Base-by-base conservation (phyloP, 2,329 filamentous ascomycete species). In the Aspergillus luchuensis region DNA sequence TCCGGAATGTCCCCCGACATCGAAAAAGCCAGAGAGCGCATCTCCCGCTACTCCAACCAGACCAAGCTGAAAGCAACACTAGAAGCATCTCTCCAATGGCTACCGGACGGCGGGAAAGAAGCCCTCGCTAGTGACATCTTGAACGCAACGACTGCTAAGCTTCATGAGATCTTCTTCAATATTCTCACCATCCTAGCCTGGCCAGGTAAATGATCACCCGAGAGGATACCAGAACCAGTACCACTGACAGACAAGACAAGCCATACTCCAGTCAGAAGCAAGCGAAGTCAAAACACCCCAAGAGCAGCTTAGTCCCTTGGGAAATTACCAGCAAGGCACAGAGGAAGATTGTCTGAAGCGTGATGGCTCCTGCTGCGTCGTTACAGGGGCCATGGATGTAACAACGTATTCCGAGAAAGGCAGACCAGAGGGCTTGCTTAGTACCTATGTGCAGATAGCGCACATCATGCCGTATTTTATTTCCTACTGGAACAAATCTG, bases 391-490 rank as follows among this genome's bases (percentile, higher is more conserved):
- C 4, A 28, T 59, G 33, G 30, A 50, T 13, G 2, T 4, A 0
- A 13, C 38, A 8, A 21, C 23, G 15, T 56, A 45, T 30, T 11
- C 7, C 4, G n/a, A 21, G 8, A 11, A n/a, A 36, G 36, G 11
- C 10, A 15, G 2, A 6, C 52, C 52, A 4, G 33, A 23, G 6
- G 48, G 11, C 21, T 41, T 19, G 17, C 17, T 57, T 2, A 23
- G 17, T 13, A 13, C 4, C 8, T 13, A 4, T 2, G n/a, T 58
- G 15, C 43, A 58, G 38, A 38, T 25, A 4, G 50, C 56, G 3
- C 56, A 47, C 39, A 61, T 61, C 1, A 61, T 61, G 6, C 56
- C 49, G 4, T 56, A 56, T 21, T 21, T 56, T 2, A 55, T 58
- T 23, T 50, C 38, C 10, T 52, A 43, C 5, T 61, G 56, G 56